phyloP scores from a whole-genome alignment of 495 filamentous ascomycete species.

The Penicillium cataractarum region DNA sequence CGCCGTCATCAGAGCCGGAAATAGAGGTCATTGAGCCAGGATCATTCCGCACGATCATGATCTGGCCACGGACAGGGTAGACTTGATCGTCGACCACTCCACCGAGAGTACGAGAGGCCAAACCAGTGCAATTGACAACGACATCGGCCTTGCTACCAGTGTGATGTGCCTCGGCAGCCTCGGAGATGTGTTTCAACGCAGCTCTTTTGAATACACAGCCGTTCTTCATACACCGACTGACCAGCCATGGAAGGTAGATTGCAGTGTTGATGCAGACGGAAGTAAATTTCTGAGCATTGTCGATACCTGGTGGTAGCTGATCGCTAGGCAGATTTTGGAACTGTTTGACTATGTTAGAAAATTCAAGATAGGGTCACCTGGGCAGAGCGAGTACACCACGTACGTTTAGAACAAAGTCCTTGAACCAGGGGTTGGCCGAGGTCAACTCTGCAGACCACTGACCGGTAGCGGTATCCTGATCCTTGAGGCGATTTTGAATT shows the following conservation, averaged over 20 bases:
- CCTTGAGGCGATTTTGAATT: conserved; percentile 63
- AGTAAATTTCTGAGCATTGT: conserved; percentile 70
- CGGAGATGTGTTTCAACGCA: conserved; percentile 67
- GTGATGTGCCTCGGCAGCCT: conserved; percentile 66
- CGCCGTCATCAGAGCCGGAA: conserved; percentile 77
- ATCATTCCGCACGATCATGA: conserved; percentile 82
- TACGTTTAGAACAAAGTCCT: conserved; percentile 69
- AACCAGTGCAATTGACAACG: conserved; percentile 83
- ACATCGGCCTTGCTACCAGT: conserved; percentile 63
- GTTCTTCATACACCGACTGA: conserved; percentile 67
- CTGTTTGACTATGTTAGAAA: conserved; percentile 22
- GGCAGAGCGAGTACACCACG: neutral
- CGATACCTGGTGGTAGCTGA: conserved; percentile 59
- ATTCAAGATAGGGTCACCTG: neutral
- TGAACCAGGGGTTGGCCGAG: conserved; percentile 75
- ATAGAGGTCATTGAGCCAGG: conserved; percentile 65
- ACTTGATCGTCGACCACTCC: conserved; percentile 78
- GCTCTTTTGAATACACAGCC: conserved; percentile 66
- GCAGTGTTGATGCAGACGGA: conserved; percentile 88
- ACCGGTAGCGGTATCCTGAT: conserved; percentile 47
- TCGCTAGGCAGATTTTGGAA: conserved; percentile 57
- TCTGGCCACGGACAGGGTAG: conserved; percentile 79
- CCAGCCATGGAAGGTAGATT: conserved; percentile 79
- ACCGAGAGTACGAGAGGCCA: conserved; percentile 69
- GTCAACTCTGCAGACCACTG: conserved; percentile 64